A percentile compares a stretch with the other conserved stretches of the same genome.
Conservation (phyloP, 768 basidiomycete genomes). For the Trametes gibbosa region DNA sequence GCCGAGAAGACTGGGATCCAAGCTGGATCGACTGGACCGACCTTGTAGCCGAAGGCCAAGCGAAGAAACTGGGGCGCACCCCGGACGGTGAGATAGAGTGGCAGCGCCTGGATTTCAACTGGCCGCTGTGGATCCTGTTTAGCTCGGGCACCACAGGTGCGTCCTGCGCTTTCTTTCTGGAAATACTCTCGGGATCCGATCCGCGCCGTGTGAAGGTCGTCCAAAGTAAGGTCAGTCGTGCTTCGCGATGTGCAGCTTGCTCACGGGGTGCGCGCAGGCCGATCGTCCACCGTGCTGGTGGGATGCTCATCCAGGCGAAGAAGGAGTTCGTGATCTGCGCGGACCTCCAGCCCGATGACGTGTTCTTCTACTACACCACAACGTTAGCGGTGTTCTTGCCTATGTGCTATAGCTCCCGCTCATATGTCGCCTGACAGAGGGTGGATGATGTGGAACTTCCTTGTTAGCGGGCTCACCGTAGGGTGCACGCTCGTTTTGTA, state of each 20-base stretch:
- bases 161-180: constrained; percentile 11
- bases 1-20: constrained; percentile 39
- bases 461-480: constrained; percentile 59
- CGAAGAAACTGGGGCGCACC: constrained; percentile 45
- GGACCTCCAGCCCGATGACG: constrained; percentile 61
- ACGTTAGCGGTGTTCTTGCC: constrained; percentile 46
- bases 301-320: constrained; percentile 71
- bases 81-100: constrained; percentile 61
- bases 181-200: constrained; percentile 5
- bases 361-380: constrained; percentile 83
- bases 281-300: constrained; percentile 76
- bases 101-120: constrained; percentile 60
- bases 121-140: constrained; percentile 86
- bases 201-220: constrained; percentile 18
- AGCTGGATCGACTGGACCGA: constrained; percentile 55
- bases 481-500: constrained; percentile 76
- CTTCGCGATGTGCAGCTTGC: constrained; percentile 8
- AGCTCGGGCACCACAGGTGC: constrained; percentile 80
- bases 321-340: constrained; percentile 71
- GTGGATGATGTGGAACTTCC: constrained; percentile 94
- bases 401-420: constrained; percentile 2
- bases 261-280: constrained; percentile 42
- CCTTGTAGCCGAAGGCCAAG: constrained; percentile 48
- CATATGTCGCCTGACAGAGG: constrained; percentile 42
- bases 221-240: constrained; percentile 49